These are phyloP conservation scores for Elsinoe arachidis DNA, from an alignment of 2,329 filamentous ascomycete species.

Conservation along the genomic window DNA sequence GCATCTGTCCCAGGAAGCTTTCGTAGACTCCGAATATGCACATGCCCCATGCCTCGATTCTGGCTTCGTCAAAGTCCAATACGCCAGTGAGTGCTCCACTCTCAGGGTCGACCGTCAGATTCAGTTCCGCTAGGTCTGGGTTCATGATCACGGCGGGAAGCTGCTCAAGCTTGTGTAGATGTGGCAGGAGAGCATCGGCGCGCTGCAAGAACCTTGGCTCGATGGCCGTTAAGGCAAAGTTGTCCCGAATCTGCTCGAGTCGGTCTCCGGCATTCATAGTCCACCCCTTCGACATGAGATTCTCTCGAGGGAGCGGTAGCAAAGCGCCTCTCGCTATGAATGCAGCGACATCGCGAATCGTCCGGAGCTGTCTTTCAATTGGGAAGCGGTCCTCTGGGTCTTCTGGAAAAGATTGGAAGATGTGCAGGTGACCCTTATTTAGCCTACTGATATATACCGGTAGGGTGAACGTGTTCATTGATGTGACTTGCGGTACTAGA, in stretches of 20 bases:
- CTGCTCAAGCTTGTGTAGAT: not conserved
- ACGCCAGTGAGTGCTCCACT: not conserved
- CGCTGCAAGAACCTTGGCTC: not conserved
- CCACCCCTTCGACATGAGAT: not conserved
- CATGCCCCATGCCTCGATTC: constrained; percentile 6
- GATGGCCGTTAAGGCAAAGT: not conserved
- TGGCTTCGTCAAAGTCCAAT: constrained; percentile 1
- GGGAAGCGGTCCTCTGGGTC: not conserved
- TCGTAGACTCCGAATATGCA: not conserved
- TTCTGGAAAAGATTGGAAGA: not conserved
- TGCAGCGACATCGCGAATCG: not conserved
- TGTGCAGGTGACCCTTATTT: not conserved
- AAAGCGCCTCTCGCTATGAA: not conserved
- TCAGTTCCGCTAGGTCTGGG: not conserved
- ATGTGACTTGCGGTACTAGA: not conserved
- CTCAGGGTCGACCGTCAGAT: not conserved
- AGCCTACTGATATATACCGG: not conserved
- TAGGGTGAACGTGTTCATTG: not conserved
- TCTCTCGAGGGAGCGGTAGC: not conserved
- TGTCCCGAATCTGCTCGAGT: too few relatives aligned
- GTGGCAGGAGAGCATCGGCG: not conserved
- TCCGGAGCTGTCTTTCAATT: not conserved
- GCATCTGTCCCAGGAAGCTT: not conserved
- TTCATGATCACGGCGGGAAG: not conserved
- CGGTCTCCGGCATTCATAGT: not conserved